Conservation (phyloP, 805 yeast species). For the Geotrichum ghanense region DNA sequence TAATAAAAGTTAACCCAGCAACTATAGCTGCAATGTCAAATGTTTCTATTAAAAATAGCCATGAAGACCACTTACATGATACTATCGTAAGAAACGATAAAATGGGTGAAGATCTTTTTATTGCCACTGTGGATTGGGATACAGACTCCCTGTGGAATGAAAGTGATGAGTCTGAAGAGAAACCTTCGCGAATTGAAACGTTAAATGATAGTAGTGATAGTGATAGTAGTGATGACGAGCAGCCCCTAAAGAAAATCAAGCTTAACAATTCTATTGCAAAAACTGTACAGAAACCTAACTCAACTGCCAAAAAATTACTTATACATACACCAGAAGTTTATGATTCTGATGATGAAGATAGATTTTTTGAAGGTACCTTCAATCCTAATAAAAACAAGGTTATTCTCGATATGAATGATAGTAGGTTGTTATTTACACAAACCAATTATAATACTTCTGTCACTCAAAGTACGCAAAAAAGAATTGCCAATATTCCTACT, state of each 20-base stretch:
- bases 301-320: not conserved
- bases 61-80: not conserved
- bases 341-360: constrained; percentile 38
- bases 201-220: not conserved
- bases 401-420: constrained; percentile 78
- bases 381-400: constrained; percentile 15
- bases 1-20: not conserved
- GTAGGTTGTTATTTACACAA: constrained; percentile 57
- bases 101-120: constrained; percentile 26
- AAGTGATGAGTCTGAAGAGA: not conserved
- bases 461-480: constrained; percentile 1
- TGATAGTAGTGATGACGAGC: not conserved
- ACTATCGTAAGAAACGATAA: not conserved
- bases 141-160: constrained; percentile 29
- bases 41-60: not conserved
- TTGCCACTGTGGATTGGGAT: constrained; percentile 74
- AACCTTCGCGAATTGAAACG: not conserved
- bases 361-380: constrained; percentile 60
- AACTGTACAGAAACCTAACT: not conserved
- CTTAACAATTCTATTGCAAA: not conserved
- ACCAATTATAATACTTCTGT: constrained; percentile 17
- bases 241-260: not conserved
- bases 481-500: constrained; percentile 31
- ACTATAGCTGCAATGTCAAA: not conserved
- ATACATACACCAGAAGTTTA: constrained; percentile 17